These are phyloP conservation scores for Neobulgaria alba DNA, from an alignment of 2,329 filamentous ascomycete species.

Conservation along the genomic window DNA sequence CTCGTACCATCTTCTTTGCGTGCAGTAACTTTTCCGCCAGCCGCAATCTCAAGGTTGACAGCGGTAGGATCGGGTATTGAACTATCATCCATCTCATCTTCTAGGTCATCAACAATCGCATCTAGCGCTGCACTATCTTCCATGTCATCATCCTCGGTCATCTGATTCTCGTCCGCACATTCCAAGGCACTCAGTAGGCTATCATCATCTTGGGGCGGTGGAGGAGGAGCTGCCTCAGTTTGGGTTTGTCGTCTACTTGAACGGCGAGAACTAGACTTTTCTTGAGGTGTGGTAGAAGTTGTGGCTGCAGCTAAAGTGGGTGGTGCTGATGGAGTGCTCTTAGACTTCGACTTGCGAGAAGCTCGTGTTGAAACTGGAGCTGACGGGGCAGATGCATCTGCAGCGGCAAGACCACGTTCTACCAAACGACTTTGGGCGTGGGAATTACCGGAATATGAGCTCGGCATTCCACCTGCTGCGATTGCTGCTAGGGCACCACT, in stretches of 20 bases:
- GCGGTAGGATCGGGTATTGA: slow-evolving; percentile 73
- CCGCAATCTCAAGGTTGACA: slow-evolving; percentile 83
- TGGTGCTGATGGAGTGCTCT: slow-evolving; percentile 35
- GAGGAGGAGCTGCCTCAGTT: slow-evolving; percentile 42
- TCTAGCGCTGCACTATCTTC: slow-evolving; percentile 64
- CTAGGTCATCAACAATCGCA: slow-evolving; percentile 81
- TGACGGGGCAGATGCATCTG: slow-evolving; percentile 29
- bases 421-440: slow-evolving; percentile 23
- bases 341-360: slow-evolving; percentile 34
- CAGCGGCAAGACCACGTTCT: slow-evolving; percentile 22
- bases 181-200: slow-evolving; percentile 66
- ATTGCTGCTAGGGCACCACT: slow-evolving; percentile 66
- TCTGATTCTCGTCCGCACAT: slow-evolving; percentile 83
- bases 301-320: slow-evolving; percentile 35
- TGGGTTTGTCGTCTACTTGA: slow-evolving; percentile 52
- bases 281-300: slow-evolving; percentile 38
- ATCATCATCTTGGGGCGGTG: slow-evolving; percentile 50
- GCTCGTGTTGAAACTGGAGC: slow-evolving; percentile 29
- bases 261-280: slow-evolving; percentile 52
- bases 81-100: slow-evolving; percentile 72
- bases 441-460: slow-evolving; percentile 29
- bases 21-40: slow-evolving; percentile 80
- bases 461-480: slow-evolving; percentile 54
- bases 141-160: slow-evolving; percentile 64
- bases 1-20: slow-evolving; percentile 86